phyloP scores from a whole-genome alignment of 208 protist species.

The Kentomonas sorsogonicus region DNA sequence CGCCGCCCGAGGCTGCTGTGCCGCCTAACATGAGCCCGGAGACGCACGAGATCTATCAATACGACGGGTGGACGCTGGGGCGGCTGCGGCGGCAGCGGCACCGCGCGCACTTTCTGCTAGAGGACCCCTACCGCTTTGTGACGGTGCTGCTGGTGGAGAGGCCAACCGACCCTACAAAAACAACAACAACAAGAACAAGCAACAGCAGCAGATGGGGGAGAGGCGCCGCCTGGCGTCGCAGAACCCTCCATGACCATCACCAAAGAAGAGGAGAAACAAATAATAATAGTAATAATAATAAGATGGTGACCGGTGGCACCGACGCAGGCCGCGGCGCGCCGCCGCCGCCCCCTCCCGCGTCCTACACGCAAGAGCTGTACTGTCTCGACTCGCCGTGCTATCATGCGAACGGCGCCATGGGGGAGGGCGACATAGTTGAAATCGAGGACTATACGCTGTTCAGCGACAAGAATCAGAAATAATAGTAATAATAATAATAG shows the following conservation, averaged over 20 bases:
- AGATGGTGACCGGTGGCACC: too few species aligned
- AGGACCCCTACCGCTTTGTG: slow-evolving; percentile 75
- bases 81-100: slow-evolving; percentile 57
- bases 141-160: slow-evolving; percentile 60
- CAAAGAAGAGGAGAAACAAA: too few species aligned
- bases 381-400: slow-evolving; percentile 85
- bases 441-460: slow-evolving; percentile 82
- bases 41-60: slow-evolving; percentile 51
- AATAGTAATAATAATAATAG: too few species aligned
- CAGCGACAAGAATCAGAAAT: too few species aligned
- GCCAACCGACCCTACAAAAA: slow-evolving; percentile 1
- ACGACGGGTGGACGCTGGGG: slow-evolving; percentile 79
- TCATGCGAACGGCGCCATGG: slow-evolving; percentile 73
- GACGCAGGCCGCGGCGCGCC: too few species aligned
- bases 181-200: background rate
- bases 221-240: slow-evolving; percentile 4
- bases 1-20: too few species aligned
- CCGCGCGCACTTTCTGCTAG: slow-evolving; percentile 78
- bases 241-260: too few species aligned
- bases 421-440: slow-evolving; percentile 75
- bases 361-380: slow-evolving; percentile 31
- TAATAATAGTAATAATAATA: too few species aligned
- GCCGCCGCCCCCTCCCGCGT: slow-evolving; percentile 3
- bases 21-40: too few species aligned
- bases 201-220: background rate